phyloP scores from a whole-genome alignment of 2,329 filamentous ascomycete species.

The Graphilbum fragrans region DNA sequence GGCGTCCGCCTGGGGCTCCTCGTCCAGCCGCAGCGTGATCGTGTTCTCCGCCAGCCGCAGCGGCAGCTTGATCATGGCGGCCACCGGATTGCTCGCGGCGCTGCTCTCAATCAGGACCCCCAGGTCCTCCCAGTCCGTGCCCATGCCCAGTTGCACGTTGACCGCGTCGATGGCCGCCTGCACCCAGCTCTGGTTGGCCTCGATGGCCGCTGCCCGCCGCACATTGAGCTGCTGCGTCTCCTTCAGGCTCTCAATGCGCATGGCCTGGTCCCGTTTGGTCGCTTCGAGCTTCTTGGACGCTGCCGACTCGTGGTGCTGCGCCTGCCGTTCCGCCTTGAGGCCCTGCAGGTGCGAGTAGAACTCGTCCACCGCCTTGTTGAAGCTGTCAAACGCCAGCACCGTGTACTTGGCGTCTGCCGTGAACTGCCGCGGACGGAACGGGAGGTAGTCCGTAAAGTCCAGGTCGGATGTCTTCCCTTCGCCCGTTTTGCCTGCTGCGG shows the following conservation, averaged over 20 bases:
- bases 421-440: constrained; percentile 76
- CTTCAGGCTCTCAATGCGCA: constrained; percentile 73
- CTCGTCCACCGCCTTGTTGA: constrained; percentile 89
- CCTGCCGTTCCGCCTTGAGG: constrained; percentile 73
- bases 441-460: constrained; percentile 91
- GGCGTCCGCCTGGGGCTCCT: constrained; percentile 51
- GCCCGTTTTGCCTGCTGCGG: neutral
- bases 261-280: constrained; percentile 72
- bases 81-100: constrained; percentile 73
- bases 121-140: constrained; percentile 97
- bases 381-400: constrained; percentile 68
- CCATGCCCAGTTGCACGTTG: constrained; percentile 80
- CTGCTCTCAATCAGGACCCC: constrained; percentile 80
- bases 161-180: constrained; percentile 89
- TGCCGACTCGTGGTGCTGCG: constrained; percentile 69
- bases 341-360: constrained; percentile 96
- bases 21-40: constrained; percentile 66
- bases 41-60: constrained; percentile 84
- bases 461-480: constrained; percentile 21
- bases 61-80: constrained; percentile 73
- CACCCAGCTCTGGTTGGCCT: constrained; percentile 81
- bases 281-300: constrained; percentile 78
- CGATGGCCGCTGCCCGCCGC: constrained; percentile 79
- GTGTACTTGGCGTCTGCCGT: constrained; percentile 51
- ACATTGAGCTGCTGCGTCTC: constrained; percentile 71